A percentile compares a stretch with the other conserved stretches of the same genome.
These are phyloP conservation scores for Colletotrichum caudatum DNA, from an alignment of 2,329 filamentous ascomycete genomes.

Conservation along the genomic window DNA sequence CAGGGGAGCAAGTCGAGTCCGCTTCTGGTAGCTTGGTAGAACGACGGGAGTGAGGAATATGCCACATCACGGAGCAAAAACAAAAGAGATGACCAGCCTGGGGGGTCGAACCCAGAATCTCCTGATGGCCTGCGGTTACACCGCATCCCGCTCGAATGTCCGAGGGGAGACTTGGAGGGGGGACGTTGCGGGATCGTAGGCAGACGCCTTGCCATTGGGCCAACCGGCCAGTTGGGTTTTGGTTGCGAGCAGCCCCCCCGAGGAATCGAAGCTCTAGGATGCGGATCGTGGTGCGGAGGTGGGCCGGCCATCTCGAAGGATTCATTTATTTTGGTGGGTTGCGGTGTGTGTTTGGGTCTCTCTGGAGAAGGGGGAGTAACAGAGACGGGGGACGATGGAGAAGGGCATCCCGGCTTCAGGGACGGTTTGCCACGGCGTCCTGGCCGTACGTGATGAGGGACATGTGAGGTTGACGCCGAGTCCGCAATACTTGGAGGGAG, in stretches of 20 bases:
- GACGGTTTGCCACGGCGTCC: neutral
- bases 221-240: constrained; percentile 42
- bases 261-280: neutral
- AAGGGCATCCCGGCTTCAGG: neutral
- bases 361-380: neutral
- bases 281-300: neutral
- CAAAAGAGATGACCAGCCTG: constrained; percentile 33
- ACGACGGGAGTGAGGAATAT: neutral
- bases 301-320: neutral
- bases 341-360: neutral
- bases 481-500: neutral
- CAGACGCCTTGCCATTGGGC: constrained; percentile 56
- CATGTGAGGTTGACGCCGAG: neutral
- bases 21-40: neutral
- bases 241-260: neutral
- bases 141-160: neutral
- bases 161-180: neutral
- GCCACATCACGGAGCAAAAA: neutral
- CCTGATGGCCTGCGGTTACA: constrained; percentile 19
- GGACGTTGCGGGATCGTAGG: constrained; percentile 48
- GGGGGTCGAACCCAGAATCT: constrained; percentile 42
- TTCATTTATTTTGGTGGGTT: neutral
- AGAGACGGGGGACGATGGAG: neutral
- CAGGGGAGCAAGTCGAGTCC: neutral
- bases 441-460: neutral